phyloP scores from a whole-genome alignment of 2,329 filamentous ascomycete species.

The Ceratocystis diversiconidia region DNA sequence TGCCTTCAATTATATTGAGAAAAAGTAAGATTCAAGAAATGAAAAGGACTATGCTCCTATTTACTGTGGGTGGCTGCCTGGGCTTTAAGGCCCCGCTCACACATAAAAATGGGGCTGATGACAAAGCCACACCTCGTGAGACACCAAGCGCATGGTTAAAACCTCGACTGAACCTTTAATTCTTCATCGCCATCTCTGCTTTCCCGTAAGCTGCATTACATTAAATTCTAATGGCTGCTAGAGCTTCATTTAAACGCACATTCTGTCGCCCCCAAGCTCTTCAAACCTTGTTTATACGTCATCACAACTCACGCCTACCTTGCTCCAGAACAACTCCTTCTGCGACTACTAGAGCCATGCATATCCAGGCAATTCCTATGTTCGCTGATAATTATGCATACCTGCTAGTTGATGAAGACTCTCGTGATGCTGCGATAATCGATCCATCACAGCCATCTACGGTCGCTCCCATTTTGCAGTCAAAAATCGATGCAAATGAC shows the following conservation, averaged over 20 bases:
- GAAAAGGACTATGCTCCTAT: too few relatives aligned
- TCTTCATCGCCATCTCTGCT: too few relatives aligned
- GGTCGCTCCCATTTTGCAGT: slow-evolving; percentile 51
- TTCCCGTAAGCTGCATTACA: too few relatives aligned
- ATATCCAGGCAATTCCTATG: slow-evolving; percentile 81
- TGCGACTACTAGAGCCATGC: slow-evolving; percentile 46
- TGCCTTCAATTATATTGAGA: too few relatives aligned
- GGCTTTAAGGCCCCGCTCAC: too few relatives aligned
- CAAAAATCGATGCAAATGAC: slow-evolving; percentile 50
- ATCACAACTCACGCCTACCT: neutral
- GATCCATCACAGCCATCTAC: slow-evolving; percentile 65
- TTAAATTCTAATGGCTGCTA: neutral
- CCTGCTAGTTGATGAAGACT: slow-evolving; percentile 63
- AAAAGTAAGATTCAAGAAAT: too few relatives aligned
- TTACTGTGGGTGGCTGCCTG: too few relatives aligned
- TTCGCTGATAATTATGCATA: slow-evolving; percentile 86
- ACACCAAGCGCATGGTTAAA: too few relatives aligned
- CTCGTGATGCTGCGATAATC: slow-evolving; percentile 63
- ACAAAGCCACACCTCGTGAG: too few relatives aligned
- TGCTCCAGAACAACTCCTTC: neutral
- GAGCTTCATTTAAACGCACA: neutral
- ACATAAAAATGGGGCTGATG: too few relatives aligned
- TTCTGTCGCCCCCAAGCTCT: neutral
- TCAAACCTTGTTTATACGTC: neutral
- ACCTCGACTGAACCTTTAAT: too few relatives aligned